phyloP scores from a whole-genome alignment of 768 basidiomycete species.

The Chlorophyllum brunneum region DNA sequence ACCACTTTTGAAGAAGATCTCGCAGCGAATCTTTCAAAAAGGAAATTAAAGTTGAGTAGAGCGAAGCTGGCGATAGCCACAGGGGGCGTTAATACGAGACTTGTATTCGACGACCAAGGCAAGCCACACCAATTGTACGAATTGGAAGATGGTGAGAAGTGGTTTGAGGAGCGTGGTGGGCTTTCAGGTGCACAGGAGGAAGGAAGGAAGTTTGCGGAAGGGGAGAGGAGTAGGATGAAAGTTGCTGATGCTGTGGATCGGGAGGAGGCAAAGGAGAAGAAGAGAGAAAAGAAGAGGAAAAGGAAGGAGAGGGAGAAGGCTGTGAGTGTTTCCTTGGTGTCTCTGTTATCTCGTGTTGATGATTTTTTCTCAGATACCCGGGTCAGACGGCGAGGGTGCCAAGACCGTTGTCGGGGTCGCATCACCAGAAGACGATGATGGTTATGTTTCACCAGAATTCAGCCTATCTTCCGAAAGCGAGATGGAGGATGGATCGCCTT shows the following conservation, averaged over 20 bases:
- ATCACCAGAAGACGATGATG: constrained; percentile 46
- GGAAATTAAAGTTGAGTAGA: constrained; percentile 71
- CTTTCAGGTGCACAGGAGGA: constrained; percentile 61
- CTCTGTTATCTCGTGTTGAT: constrained; percentile 5
- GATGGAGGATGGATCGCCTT: constrained; percentile 30
- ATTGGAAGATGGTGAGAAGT: constrained; percentile 71
- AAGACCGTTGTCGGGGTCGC: constrained; percentile 33
- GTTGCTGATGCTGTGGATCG: constrained; percentile 73
- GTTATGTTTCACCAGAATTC: constrained; percentile 71
- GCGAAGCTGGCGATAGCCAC: constrained; percentile 73
- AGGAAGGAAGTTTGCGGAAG: constrained; percentile 65
- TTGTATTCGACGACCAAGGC: constrained; percentile 91
- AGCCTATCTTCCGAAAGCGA: constrained; percentile 39
- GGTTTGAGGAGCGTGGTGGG: constrained; percentile 61
- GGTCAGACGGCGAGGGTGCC: constrained; percentile 24
- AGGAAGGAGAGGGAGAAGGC: constrained; percentile 72
- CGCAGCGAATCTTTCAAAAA: constrained; percentile 67
- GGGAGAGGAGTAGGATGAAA: constrained; percentile 69
- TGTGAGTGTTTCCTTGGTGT: constrained; percentile 24
- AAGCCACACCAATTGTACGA: constrained; percentile 79
- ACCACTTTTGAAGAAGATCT: constrained; percentile 21
- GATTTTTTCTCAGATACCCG: constrained; percentile 22
- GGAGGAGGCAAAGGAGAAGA: constrained; percentile 82
- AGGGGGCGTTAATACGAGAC: constrained; percentile 61
- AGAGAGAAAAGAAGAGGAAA: constrained; percentile 88